Conservation (phyloP, 345 rosid species). For the Eucalyptus decipiens region DNA sequence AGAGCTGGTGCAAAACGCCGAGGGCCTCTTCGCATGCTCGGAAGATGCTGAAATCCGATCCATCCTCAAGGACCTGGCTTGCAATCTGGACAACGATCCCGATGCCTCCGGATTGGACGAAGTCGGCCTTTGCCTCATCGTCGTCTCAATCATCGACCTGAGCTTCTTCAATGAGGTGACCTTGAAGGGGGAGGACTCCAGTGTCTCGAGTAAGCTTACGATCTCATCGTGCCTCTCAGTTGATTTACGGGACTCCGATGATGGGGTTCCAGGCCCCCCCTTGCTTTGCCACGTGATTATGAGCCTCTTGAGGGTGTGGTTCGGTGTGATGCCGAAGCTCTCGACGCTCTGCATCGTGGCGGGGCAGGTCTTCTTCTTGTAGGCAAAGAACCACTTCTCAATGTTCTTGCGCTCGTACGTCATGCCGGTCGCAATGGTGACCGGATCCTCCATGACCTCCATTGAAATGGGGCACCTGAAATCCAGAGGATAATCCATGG, state of each 20-base stretch:
- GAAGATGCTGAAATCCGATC: slow-evolving; percentile 2
- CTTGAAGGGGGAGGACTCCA: slow-evolving; percentile 21
- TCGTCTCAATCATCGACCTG: neutral
- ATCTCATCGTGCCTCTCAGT: neutral
- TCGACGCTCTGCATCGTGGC: slow-evolving; percentile 16
- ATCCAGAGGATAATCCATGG: slow-evolving; percentile 11
- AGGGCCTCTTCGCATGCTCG: slow-evolving; percentile 21
- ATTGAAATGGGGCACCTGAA: slow-evolving; percentile 35
- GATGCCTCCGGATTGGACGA: slow-evolving; percentile 5
- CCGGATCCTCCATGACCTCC: slow-evolving; percentile 41
- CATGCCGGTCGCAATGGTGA: slow-evolving; percentile 37
- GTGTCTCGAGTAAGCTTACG: neutral
- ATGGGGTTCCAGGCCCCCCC: neutral
- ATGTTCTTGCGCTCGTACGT: slow-evolving; percentile 39
- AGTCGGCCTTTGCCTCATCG: neutral
- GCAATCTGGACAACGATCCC: neutral
- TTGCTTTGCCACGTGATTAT: slow-evolving; percentile 4
- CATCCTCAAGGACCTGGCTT: slow-evolving; percentile 1
- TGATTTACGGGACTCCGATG: neutral
- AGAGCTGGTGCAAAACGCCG: slow-evolving; percentile 3
- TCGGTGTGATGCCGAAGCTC: slow-evolving; percentile 10
- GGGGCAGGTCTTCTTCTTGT: slow-evolving; percentile 30
- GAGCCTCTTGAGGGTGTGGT: slow-evolving; percentile 19
- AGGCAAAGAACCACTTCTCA: slow-evolving; percentile 34
- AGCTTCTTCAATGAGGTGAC: slow-evolving; percentile 11